Evolutionary conservation across 345 rosid species (phyloP).

Genomic region (Rhodomyrtus tomentosa): DNA sequence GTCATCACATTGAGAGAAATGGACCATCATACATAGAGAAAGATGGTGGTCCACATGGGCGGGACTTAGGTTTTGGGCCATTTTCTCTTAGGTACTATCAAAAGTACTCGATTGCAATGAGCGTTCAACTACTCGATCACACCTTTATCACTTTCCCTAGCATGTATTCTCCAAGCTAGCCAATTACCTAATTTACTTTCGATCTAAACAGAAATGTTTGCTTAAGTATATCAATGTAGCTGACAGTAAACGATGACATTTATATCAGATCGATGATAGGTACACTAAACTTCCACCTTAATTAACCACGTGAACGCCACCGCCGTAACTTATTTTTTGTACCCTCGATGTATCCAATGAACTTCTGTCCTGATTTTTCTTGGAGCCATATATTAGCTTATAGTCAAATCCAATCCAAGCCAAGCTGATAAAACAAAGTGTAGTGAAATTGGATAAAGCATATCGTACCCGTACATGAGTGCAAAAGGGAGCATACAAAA

Average conservation of each 20-base stretch:
- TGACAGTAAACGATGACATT: not conserved
- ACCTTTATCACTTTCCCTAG: not conserved
- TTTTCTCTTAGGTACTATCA: not conserved
- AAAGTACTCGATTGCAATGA: not conserved
- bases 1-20: too few species aligned
- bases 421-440: not conserved
- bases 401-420: not conserved
- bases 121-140: not conserved
- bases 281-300: not conserved
- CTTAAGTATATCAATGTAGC: not conserved
- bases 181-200: not conserved
- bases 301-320: not conserved
- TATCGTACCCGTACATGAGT: not conserved
- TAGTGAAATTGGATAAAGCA: not conserved
- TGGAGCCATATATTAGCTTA: not conserved
- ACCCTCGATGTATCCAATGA: not conserved
- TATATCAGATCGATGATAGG: not conserved
- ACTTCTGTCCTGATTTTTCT: not conserved
- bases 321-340: not conserved
- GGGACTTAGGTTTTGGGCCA: not conserved
- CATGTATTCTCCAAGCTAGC: not conserved
- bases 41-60: not conserved
- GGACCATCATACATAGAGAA: not conserved
- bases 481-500: not conserved
- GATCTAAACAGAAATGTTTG: not conserved